These are phyloP conservation scores for Cinnamomum chago DNA, from an alignment of 164 flowering plant species.

Conservation along the genomic window DNA sequence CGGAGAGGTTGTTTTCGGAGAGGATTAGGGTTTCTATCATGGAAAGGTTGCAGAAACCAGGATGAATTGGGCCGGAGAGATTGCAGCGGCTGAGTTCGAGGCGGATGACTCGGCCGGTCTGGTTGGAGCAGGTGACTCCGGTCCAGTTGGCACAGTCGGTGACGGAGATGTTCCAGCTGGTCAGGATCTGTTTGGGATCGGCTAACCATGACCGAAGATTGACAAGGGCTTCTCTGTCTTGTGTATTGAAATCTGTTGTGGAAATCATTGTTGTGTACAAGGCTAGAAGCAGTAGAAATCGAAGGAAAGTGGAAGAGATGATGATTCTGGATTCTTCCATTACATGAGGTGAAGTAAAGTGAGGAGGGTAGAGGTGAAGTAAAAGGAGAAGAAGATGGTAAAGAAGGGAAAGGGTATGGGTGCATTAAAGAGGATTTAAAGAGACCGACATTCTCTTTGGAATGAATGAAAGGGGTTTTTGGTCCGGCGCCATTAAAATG, in stretches of 20 bases:
- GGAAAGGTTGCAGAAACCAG: conserved; percentile 49
- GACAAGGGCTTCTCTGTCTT: conserved; percentile 49
- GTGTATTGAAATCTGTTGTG: conserved; percentile 19
- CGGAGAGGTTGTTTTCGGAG: conserved; percentile 46
- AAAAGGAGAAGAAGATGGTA: not conserved
- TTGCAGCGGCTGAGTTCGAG: conserved; percentile 38
- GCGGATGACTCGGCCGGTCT: conserved; percentile 47
- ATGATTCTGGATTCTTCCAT: conserved; percentile 1
- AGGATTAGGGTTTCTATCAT: conserved; percentile 42
- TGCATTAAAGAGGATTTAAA: not conserved
- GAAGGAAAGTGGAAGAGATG: not conserved
- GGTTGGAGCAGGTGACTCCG: conserved; percentile 51
- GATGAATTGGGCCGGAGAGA: conserved; percentile 58
- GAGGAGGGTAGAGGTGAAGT: not conserved
- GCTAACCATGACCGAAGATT: conserved; percentile 43
- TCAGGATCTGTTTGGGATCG: conserved; percentile 36
- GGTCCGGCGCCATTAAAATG: conserved; percentile 1
- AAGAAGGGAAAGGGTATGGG: not conserved
- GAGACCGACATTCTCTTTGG: not conserved
- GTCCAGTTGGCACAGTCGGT: conserved; percentile 54
- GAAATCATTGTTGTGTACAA: too few species aligned
- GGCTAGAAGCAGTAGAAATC: not conserved
- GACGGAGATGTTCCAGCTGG: conserved; percentile 41
- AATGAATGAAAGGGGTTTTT: not conserved
- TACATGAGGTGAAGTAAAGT: not conserved